Evolutionary conservation across 2,329 filamentous ascomycete species (phyloP), one percentile per base, ranked within the genome.

Genomic region (Drechslera avenae): DNA sequence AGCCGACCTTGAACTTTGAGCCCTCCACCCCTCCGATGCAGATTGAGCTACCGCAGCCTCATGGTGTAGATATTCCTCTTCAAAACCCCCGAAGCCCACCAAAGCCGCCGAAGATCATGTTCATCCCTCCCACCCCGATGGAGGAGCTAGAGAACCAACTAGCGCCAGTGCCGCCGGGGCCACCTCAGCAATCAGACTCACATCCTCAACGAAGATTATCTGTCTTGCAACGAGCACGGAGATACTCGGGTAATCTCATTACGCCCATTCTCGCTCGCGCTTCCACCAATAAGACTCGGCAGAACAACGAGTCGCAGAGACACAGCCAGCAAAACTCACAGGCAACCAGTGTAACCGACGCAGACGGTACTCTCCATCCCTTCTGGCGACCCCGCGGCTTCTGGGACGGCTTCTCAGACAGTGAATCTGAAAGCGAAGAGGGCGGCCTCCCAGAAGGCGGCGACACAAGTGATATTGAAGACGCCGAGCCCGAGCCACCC

Each of bases 361-460:
- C 69, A 39, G 77, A 83, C 46, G 75, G 75, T 35, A 77, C 76
- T 33, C 68, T 85, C 5, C 80, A 85, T 57, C 83, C 84, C 1
- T 84, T 86, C 64, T 87, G 85, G 85, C 78, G 81, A 17, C 84
- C 84, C 1, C 79, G 80, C 31, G 79, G 79, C n/a, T 86, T 86
- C 68, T 86, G 83, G 83, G 82, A 85, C 32, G 81, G 81, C 32
- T 83, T 75, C 43, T 67, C 69, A n/a, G 72, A 75, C 46, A 73
- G 65, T 18, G 73, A 76, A 7, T 68, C 68, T 4, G 69, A 73
- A 14, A 70, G 67, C 14, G 70, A 60, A 3, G 59, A 72, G 14
- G 66, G 71, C 14, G 69, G 64, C 0, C 66, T 80, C 1, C 78
- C 78, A 1, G 57, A 57, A 12, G 78, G 78, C 5, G 78, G 78